Conservation (phyloP, 2,329 filamentous ascomycete genomes). For the Colletotrichum lentis region DNA sequence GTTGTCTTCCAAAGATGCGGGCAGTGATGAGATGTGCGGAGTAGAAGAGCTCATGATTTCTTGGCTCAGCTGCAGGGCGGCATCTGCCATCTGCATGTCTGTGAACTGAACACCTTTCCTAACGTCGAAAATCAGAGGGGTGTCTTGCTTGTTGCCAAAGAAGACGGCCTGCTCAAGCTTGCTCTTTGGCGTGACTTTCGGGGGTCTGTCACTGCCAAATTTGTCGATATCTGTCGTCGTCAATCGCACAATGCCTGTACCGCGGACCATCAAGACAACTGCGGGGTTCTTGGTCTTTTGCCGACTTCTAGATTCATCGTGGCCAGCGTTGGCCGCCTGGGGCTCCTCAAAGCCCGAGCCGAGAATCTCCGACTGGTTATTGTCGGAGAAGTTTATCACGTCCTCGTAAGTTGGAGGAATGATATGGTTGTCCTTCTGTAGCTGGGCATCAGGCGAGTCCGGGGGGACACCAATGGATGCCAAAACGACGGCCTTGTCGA, state of each 20-base stretch:
- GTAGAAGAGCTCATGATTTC: constrained; percentile 84
- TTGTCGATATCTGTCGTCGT: constrained; percentile 66
- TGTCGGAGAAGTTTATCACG: constrained; percentile 78
- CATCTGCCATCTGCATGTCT: constrained; percentile 74
- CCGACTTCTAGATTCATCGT: constrained; percentile 61
- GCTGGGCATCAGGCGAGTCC: constrained; percentile 78
- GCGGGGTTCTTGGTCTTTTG: constrained; percentile 69
- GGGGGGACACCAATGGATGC: constrained; percentile 74
- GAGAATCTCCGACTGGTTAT: constrained; percentile 69
- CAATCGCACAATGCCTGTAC: constrained; percentile 68
- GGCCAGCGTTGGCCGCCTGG: constrained; percentile 42
- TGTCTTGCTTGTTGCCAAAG: constrained; percentile 82
- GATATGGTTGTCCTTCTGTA: constrained; percentile 72
- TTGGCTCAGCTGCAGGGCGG: constrained; percentile 79
- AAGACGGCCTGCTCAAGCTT: constrained; percentile 96
- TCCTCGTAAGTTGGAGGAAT: constrained; percentile 81
- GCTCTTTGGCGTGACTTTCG: constrained; percentile 79
- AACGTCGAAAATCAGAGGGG: constrained; percentile 84
- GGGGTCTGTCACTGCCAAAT: constrained; percentile 65
- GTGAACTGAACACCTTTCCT: constrained; percentile 73
- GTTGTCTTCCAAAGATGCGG: constrained; percentile 82
- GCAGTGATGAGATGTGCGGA: constrained; percentile 74
- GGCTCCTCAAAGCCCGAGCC: constrained; percentile 71
- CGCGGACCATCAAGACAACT: constrained; percentile 68
- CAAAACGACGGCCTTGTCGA: constrained; percentile 80